phyloP scores from a whole-genome alignment of 176 grass and related monocot species.

The Cenchrus purpureus region DNA sequence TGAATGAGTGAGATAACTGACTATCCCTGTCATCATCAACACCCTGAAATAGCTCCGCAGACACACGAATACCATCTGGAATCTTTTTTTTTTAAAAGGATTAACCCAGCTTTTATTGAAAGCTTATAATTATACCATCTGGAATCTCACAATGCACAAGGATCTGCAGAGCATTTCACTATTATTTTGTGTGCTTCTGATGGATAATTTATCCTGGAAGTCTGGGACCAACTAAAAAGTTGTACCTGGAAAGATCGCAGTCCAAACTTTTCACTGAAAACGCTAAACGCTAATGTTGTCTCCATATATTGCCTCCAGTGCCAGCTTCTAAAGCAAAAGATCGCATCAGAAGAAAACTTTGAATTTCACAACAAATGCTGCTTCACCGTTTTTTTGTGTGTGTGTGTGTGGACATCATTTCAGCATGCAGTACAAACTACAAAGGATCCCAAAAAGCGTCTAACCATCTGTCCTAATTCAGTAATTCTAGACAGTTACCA shows the following conservation, averaged over 20 bases:
- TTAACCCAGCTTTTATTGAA: too few species aligned
- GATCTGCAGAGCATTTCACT: conserved; percentile 27
- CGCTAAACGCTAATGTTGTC: conserved; percentile 26
- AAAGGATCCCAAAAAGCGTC: not conserved
- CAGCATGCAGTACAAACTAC: not conserved
- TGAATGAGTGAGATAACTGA: conserved; percentile 38
- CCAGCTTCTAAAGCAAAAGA: conserved; percentile 32
- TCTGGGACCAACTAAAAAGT: not conserved
- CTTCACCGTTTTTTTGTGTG: too few species aligned
- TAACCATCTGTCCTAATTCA: not conserved
- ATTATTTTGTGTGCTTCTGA: not conserved
- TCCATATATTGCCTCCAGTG: conserved; percentile 61
- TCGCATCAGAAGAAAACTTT: not conserved
- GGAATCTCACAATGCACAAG: conserved; percentile 41
- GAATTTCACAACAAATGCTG: not conserved
- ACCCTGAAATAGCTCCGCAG: conserved; percentile 20
- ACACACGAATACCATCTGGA: conserved; percentile 42
- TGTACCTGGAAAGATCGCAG: conserved; percentile 54
- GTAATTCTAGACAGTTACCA: not conserved
- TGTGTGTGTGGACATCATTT: too few species aligned
- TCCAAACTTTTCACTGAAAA: conserved; percentile 34
- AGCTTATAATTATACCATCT: conserved; percentile 22
- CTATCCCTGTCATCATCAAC: not conserved
- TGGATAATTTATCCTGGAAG: not conserved
- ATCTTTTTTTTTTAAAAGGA: not conserved